Base-by-base conservation (phyloP, 1,139 yeast genomes). In the Suhomyces coccinellae region DNA sequence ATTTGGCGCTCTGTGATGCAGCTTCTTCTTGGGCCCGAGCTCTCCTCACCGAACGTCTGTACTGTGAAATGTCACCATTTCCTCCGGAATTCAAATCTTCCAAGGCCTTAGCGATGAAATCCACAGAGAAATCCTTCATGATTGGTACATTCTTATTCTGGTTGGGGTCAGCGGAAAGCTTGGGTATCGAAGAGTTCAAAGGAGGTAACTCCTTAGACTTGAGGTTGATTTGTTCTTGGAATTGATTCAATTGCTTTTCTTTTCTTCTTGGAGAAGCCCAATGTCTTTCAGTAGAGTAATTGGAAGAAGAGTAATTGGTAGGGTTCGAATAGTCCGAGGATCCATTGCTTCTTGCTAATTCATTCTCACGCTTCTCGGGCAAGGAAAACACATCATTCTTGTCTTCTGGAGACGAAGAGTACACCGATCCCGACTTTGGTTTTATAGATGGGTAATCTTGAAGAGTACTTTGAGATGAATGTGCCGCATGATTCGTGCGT, bases 11-110 rank as follows among this genome's bases (percentile, higher is more conserved):
- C 40, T 44, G 49, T 7, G 52, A 35, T 36, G 48, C 44, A 6
- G 45, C 52, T 26, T 38, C 54, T 34, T 56, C 56, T 24, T 47
- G 45, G 9, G 43, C 48, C 37, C 54, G 57, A 8, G 62, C 62
- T 12, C 55, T 43, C 35, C 78, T 59, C 4, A 72, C 69, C 2
- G 77, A 69, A 49, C 66, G 59, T 51, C 79, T 62, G 56, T 64
- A 75, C 50, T 65, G 70, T 42, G 63, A 69, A 20, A 79, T 70
- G 53, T 79, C 83, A 11, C 85, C 85, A 53, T 80, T 72, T 0
- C 85, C 84, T n/a, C 84, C 85, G 3, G 77, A 66, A 56, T 83
- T 83, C 55, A 86, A 71, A 53, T 82, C 85, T 56, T 83, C 87
- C 42, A 86, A 46, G 66, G 90, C 68, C 73, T 83, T 57, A 65